Base-by-base conservation (phyloP, 2,329 filamentous ascomycete species). In the Alternaria burnsii region DNA sequence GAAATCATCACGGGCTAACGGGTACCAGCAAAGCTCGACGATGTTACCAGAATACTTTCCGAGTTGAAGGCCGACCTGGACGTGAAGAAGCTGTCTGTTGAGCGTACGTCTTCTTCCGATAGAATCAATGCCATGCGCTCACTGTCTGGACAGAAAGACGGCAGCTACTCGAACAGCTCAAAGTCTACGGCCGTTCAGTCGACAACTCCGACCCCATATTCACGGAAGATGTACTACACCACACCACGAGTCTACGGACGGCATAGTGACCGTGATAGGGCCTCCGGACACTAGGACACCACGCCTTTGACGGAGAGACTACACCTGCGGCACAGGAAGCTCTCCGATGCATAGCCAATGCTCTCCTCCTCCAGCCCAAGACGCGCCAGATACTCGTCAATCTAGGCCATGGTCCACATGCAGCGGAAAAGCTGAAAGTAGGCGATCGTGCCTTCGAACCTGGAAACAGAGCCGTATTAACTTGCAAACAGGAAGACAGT, bases 321-420 rank as follows among this genome's bases (percentile, higher is more conserved):
- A 81, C 81, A 30, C 84, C 85, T 9, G 69, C 70, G 1, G 90
- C 91, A 3, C 88, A 89, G 58, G 91, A 93, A 73, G 94, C 89
- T 1, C 82, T 97, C 40, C 87, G 93, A 70, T 94, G 93, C 69
- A 80, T 98, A 48, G 94, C 92, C 69, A 98, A 98, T 78, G 89
- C 93, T 9, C 81, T 97, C 71, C 83, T 96, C 0, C 84, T 96
- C 18, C 84, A 88, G 62, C 82, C 86, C 10, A 82, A 86, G 41
- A 89, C 90, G 42, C 87, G 92, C 52, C 89, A 94, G 74, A 84
- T 86, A 44, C 89, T 95, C 54, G 88, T 93, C 14, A 87, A 93
- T 70, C 81, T 92, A 22, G 89, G 86, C 9, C 90, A 87, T 72
- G 87, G 87, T 41, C 80, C 84, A 16, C 90, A 89, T 69, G 87